Evolutionary conservation across 176 grass and related monocot species (phyloP), one percentile per base, ranked within the genome.

Genomic region (Eremochloa ophiuroides): DNA sequence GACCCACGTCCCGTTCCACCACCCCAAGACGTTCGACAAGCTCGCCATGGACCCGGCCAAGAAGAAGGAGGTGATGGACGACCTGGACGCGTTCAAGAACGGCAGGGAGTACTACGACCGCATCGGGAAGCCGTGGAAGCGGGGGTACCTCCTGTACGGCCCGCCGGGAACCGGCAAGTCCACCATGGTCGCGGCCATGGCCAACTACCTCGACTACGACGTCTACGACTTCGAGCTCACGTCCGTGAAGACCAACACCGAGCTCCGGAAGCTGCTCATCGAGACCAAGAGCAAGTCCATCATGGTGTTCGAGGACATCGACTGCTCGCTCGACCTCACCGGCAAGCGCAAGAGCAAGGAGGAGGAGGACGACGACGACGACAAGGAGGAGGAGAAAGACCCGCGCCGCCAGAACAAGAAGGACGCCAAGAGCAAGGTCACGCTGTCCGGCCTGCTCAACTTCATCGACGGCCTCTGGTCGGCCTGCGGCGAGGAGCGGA

Each of bases 241-340:
- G 10, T 17, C 85, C 5, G 81, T 91, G 3, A 17, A 67, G 22
- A 76, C 46, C 85, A 91, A 91, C 89, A 67, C 42, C 29, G 85
- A 87, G 42, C 84, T 91, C 15, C 75, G 85, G n/a, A 87, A 77
- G 80, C 85, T 91, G 7, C 74, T 91, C 63, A 84, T 84, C 16
- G 70, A 91, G 75, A 91, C 81, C 1, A 84, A 59, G 3, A 26
- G 63, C 44, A 91, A 81, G 64, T 91, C 89, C 10, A 84, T 97
- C 69, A 97, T 97, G 69, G 89, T 97, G n/a, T 88, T 97, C 73
- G 94, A 97, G 86, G 94, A 97, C 66, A 91, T 97, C 50, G 94
- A 97, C 79, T 93, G 91, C 83, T 97, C 91, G 8, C 78, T 93
- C 71, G 66, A 80, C 56, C 34, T 97, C 3, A 97, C 89, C 10